Evolutionary conservation across 1,284 basidiomycete species (phyloP).

Genomic region (Termitomyces sp.): DNA sequence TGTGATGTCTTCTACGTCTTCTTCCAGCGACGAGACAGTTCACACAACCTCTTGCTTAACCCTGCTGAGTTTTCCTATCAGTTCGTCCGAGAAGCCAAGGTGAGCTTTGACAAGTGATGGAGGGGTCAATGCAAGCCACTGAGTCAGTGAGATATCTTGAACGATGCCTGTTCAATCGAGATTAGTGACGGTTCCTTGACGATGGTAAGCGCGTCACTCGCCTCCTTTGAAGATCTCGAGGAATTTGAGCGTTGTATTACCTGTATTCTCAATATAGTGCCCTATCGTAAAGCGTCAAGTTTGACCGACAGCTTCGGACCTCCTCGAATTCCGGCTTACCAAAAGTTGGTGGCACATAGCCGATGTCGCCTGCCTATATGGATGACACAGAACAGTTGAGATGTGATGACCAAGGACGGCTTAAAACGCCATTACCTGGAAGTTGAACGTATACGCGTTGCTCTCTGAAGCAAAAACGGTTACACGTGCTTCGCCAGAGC

Average conservation of each 20-base stretch:
- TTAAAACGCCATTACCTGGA: conserved; percentile 35
- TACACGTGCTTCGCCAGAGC: conserved; percentile 20
- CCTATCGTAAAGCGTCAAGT: conserved; percentile 27
- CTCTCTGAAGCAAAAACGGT: conserved; percentile 51
- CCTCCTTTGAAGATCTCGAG: conserved; percentile 61
- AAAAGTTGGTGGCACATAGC: conserved; percentile 48
- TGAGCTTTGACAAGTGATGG: conserved; percentile 52
- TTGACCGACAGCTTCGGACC: background rate
- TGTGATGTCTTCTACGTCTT: background rate
- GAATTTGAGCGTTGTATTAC: conserved; percentile 53
- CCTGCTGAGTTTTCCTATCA: conserved; percentile 35
- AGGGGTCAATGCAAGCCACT: conserved; percentile 56
- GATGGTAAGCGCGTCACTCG: conserved; percentile 18
- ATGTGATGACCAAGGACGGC: background rate
- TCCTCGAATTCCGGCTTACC: conserved; percentile 26
- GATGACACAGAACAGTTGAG: conserved; percentile 12
- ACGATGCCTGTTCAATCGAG: conserved; percentile 21
- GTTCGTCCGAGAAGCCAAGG: conserved; percentile 41
- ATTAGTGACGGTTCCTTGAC: background rate
- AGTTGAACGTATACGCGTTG: conserved; percentile 62
- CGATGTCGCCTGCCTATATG: conserved; percentile 55
- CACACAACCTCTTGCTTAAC: conserved; percentile 22
- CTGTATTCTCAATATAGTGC: conserved; percentile 68
- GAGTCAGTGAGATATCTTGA: conserved; percentile 41
- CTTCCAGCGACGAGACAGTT: background rate